phyloP scores from a whole-genome alignment of 139 green algal genomes.

The Micractinium conductrix region DNA sequence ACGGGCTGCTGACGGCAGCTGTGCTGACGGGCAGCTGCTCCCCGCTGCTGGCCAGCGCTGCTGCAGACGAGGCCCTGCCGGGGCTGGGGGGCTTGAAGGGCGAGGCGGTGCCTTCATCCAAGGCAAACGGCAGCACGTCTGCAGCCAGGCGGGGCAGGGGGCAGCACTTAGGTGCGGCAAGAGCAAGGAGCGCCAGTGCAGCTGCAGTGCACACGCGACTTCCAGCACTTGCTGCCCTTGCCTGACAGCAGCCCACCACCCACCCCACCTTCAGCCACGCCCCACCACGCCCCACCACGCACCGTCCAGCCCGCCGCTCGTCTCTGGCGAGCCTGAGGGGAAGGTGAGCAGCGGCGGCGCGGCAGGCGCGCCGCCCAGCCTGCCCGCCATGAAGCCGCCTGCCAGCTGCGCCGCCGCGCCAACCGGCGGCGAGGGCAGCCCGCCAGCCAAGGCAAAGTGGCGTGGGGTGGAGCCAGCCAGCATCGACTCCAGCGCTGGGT shows the following conservation, averaged over 20 bases:
- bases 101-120: slow-evolving; percentile 36
- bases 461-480: slow-evolving; percentile 30
- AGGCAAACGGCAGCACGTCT: slow-evolving; percentile 57
- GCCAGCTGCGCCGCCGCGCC: background rate
- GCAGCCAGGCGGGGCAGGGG: background rate
- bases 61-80: no score
- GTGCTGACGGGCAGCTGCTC: background rate
- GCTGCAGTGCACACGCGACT: background rate
- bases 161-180: no score
- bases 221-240: no score
- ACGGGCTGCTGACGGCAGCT: background rate
- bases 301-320: no score
- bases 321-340: no score
- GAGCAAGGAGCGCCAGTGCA: background rate
- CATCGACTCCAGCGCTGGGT: slow-evolving; percentile 27
- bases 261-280: background rate
- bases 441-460: slow-evolving; percentile 14
- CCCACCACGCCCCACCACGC: no score
- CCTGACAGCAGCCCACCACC: no score
- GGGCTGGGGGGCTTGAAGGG: no score
- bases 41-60: background rate
- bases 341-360: no score
- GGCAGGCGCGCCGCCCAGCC: no score
- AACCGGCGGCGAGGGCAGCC: background rate
- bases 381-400: no score